These are phyloP conservation scores for Ploettnerulaceae sp. DNA, from an alignment of 2,329 filamentous ascomycete genomes.

Conservation along the genomic window DNA sequence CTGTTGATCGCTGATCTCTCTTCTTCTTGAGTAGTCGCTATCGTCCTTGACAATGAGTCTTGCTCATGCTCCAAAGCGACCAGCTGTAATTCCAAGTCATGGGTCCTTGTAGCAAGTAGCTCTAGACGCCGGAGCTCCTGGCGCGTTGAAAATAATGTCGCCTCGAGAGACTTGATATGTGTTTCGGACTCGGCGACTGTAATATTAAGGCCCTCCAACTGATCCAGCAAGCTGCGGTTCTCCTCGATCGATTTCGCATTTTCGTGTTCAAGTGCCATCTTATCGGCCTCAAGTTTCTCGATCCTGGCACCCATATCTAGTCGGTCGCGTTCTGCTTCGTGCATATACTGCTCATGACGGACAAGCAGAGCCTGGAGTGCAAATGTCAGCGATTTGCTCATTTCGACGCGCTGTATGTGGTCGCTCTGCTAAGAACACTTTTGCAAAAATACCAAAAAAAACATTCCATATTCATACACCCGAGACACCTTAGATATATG, in stretches of 20 bases:
- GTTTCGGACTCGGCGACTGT: conserved; percentile 75
- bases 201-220: conserved; percentile 78
- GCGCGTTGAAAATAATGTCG: conserved; percentile 71
- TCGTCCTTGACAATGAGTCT: conserved; percentile 60
- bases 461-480: conserved; percentile 3
- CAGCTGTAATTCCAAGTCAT: conserved; percentile 76
- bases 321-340: conserved; percentile 83
- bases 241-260: conserved; percentile 79
- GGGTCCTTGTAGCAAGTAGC: conserved; percentile 66
- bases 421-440: not conserved
- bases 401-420: conserved; percentile 10
- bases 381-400: conserved; percentile 58
- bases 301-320: conserved; percentile 67
- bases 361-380: conserved; percentile 78
- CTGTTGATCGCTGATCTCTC: conserved; percentile 73
- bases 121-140: conserved; percentile 72
- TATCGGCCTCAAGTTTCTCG: conserved; percentile 68
- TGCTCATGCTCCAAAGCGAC: conserved; percentile 78
- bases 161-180: conserved; percentile 71
- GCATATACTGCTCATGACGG: conserved; percentile 91
- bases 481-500: not conserved
- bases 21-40: conserved; percentile 66
- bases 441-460: conserved; percentile 4
- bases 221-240: conserved; percentile 74
- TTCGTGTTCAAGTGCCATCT: conserved; percentile 65